Conservation (phyloP, 495 filamentous ascomycete genomes). For the Hypoxylon crocopeplum region DNA sequence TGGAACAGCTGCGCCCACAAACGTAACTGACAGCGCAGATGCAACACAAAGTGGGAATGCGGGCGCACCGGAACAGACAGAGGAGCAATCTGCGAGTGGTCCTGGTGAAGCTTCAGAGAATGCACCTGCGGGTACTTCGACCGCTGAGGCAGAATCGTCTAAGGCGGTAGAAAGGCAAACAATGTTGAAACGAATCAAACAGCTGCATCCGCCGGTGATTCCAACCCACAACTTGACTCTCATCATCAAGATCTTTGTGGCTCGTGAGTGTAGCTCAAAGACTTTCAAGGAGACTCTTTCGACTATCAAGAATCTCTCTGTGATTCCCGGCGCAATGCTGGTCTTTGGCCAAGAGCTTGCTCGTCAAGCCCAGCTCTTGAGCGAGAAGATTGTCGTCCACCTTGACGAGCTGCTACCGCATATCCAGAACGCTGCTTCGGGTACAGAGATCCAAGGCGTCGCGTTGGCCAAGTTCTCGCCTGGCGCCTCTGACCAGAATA, state of each 20-base stretch:
- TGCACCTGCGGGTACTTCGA: slow-evolving; percentile 18
- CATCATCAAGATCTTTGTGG: slow-evolving; percentile 93
- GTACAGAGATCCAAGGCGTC: slow-evolving; percentile 93
- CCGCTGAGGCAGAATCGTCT: slow-evolving; percentile 47
- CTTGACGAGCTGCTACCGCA: slow-evolving; percentile 86
- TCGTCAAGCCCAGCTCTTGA: slow-evolving; percentile 80
- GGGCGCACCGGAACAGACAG: slow-evolving; percentile 7
- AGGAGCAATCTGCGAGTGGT: slow-evolving; percentile 13
- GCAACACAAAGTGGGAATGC: slow-evolving; percentile 1
- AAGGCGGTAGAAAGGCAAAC: slow-evolving; percentile 61
- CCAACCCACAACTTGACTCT: slow-evolving; percentile 89
- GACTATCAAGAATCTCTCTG: slow-evolving; percentile 96
- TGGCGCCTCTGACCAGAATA: slow-evolving; percentile 92
- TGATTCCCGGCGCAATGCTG: slow-evolving; percentile 86
- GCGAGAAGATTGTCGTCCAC: slow-evolving; percentile 81
- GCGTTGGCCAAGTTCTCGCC: slow-evolving; percentile 96
- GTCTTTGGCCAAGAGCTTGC: slow-evolving; percentile 92
- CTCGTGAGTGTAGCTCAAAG: slow-evolving; percentile 93
- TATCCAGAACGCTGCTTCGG: slow-evolving; percentile 83
- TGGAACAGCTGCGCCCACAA: slow-evolving; percentile 33
- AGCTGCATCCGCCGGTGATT: slow-evolving; percentile 82
- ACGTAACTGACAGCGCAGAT: slow-evolving; percentile 15
- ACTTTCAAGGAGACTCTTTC: slow-evolving; percentile 96
- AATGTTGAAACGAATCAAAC: slow-evolving; percentile 70
- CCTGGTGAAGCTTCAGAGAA: slow-evolving; percentile 37